Base-by-base conservation (phyloP, 1,284 basidiomycete genomes). In the Apiotrichum domesticum region DNA sequence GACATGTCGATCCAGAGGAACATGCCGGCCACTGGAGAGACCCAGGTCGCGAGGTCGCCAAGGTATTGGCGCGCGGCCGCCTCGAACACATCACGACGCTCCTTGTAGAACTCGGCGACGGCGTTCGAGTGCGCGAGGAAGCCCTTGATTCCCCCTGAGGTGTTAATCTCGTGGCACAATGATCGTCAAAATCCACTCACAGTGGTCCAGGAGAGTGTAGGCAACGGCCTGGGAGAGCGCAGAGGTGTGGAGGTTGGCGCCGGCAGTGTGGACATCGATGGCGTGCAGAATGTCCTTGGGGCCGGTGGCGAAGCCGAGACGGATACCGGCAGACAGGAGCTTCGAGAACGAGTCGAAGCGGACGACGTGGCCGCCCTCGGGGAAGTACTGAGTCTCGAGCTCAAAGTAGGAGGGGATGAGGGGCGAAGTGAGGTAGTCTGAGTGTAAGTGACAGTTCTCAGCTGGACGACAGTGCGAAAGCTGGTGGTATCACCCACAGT, bases 291-390 rank as follows among this genome's bases (percentile, higher is more conserved):
- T 78, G 11, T 80, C 77, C 54, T 80, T 81, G 9, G 94, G 92
- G 0, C 90, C 94, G 4, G 87, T 85, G 0, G 84, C 84, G 71
- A 88, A 94, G 10, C 92, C 93, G 44, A 75, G 62, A 54, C 73
- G 65, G 61, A 74, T 61, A 51, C 90, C 90, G 13, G 87, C 86
- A 8, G 88, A 88, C 21, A 94, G 79, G 44, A 95, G 81, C 79
- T 97, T 97, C 55, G 87, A 90, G 60, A 96, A 81, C 70, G 87
- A 89, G 72, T 94, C 91, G 71, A 93, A 90, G 41, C 91, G 83
- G 32, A 93, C 61, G 8, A 93, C 89, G n/a, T 86, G 83, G 3
- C 90, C 90, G 35, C 83, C 81, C 61, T 68, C 64, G 32, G 72
- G 71, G 56, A 74, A 71, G 51, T 75, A 67, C 49, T 74, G 66